These are phyloP conservation scores for Phenoliferia sp. DNA, from an alignment of 1,284 basidiomycete genomes.

Conservation along the genomic window DNA sequence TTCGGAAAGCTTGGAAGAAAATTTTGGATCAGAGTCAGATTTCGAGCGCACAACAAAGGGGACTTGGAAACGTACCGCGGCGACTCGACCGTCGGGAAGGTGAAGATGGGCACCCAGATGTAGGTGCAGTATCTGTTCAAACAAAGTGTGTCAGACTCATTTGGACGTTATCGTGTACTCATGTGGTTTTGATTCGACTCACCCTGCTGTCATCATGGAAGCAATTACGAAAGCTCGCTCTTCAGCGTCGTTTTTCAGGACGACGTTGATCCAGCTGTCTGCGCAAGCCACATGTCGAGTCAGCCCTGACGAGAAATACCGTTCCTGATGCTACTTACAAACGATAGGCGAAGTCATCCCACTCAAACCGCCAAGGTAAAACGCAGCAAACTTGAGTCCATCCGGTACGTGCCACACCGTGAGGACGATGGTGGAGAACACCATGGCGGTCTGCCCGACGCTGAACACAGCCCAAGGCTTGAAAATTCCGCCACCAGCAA, in stretches of 20 bases:
- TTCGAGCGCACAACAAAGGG: neutral
- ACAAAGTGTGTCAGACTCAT: constrained; percentile 29
- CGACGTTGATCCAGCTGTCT: constrained; percentile 40
- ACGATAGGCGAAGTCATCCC: neutral
- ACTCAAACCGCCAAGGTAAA: neutral
- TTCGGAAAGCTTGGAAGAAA: constrained; percentile 8
- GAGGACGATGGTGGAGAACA: constrained; percentile 12
- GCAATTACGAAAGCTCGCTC: constrained; percentile 39
- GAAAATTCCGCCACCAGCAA: neutral
- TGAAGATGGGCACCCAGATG: constrained; percentile 37
- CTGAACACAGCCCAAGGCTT: neutral
- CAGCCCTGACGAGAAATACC: neutral
- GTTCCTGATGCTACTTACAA: neutral
- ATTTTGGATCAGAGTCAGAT: neutral
- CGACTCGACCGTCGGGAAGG: constrained; percentile 36
- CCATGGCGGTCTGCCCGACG: constrained; percentile 34
- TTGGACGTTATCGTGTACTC: neutral
- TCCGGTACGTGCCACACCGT: neutral
- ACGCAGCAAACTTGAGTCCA: neutral
- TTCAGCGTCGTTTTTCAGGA: constrained; percentile 37
- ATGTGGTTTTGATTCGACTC: constrained; percentile 19
- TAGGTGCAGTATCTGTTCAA: constrained; percentile 32
- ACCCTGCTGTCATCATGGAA: constrained; percentile 27
- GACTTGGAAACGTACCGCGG: constrained; percentile 17
- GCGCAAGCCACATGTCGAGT: constrained; percentile 10